Conservation (phyloP, 768 basidiomycete species). For the Suillus lakei region DNA sequence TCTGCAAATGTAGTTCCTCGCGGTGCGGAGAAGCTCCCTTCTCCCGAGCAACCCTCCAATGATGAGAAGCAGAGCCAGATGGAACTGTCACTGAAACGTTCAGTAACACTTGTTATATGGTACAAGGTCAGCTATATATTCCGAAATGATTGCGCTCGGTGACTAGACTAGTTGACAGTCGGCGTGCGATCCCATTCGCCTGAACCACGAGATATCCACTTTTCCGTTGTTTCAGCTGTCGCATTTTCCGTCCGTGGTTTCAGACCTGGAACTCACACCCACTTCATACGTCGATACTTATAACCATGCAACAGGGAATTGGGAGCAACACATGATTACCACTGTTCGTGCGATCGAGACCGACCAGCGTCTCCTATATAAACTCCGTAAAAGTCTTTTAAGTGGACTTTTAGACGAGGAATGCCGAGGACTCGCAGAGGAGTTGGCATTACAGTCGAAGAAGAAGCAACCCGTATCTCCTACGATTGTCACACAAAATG, state of each 20-base stretch:
- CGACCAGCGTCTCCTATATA: conserved; percentile 67
- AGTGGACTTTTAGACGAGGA: conserved; percentile 61
- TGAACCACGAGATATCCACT: conserved; percentile 60
- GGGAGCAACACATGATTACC: conserved; percentile 69
- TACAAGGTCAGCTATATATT: conserved; percentile 53
- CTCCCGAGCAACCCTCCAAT: conserved; percentile 12
- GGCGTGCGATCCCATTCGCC: conserved; percentile 57
- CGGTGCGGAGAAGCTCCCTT: conserved; percentile 15
- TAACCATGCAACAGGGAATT: conserved; percentile 55
- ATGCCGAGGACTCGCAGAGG: conserved; percentile 59
- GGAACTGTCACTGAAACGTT: conserved; percentile 49
- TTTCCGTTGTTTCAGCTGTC: conserved; percentile 71
- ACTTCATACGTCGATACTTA: conserved; percentile 66
- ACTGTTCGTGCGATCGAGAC: conserved; percentile 62
- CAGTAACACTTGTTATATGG: conserved; percentile 72
- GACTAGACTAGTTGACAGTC: conserved; percentile 41
- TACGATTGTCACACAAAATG: conserved; percentile 15
- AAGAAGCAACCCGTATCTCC: conserved; percentile 21
- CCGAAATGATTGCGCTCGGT: conserved; percentile 5
- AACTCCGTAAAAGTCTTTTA: conserved; percentile 60
- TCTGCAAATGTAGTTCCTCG: conserved; percentile 12
- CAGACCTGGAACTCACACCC: conserved; percentile 56
- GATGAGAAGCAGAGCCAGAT: conserved; percentile 36
- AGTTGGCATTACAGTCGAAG: conserved; percentile 52
- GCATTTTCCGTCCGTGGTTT: conserved; percentile 53